These are phyloP conservation scores for Lichtheimia corymbifera DNA, from an alignment of 371 early-diverging fungal species.

Conservation along the genomic window DNA sequence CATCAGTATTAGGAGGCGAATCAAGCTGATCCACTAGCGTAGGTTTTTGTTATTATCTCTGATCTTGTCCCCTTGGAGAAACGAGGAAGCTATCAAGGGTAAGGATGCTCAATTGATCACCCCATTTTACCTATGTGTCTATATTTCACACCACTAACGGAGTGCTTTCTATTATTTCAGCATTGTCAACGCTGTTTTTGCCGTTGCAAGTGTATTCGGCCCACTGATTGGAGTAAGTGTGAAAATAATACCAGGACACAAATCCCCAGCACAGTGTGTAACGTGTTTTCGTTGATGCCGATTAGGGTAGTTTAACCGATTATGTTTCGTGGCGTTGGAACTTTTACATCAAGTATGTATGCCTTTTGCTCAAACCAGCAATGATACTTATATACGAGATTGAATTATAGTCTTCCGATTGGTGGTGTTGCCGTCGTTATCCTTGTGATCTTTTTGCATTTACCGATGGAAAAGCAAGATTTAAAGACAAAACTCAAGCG, in stretches of 20 bases:
- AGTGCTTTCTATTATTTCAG: background rate
- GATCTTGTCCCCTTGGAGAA: slow-evolving; percentile 60
- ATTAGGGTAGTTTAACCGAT: slow-evolving; percentile 44
- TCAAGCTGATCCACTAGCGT: background rate
- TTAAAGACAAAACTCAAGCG: slow-evolving; percentile 40
- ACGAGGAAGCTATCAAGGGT: slow-evolving; percentile 61
- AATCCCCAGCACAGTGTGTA: background rate
- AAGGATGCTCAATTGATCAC: background rate
- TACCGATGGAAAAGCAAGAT: slow-evolving; percentile 29
- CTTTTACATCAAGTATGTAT: slow-evolving; percentile 51
- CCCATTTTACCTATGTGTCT: background rate
- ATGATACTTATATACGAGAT: background rate
- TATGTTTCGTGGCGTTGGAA: slow-evolving; percentile 50
- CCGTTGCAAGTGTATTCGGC: slow-evolving; percentile 45
- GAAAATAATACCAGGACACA: background rate
- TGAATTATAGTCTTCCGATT: slow-evolving; percentile 39
- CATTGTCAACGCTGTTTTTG: slow-evolving; percentile 49
- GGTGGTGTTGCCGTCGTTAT: slow-evolving; percentile 43
- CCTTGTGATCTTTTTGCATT: slow-evolving; percentile 28
- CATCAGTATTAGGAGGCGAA: background rate
- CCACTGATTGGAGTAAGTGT: slow-evolving; percentile 47
- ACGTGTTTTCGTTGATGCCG: background rate
- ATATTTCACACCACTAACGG: background rate
- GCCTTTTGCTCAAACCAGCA: background rate
- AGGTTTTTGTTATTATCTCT: slow-evolving; percentile 61